These are phyloP conservation scores for Fusarium beomiforme DNA, from an alignment of 2,329 filamentous ascomycete species.

Conservation along the genomic window DNA sequence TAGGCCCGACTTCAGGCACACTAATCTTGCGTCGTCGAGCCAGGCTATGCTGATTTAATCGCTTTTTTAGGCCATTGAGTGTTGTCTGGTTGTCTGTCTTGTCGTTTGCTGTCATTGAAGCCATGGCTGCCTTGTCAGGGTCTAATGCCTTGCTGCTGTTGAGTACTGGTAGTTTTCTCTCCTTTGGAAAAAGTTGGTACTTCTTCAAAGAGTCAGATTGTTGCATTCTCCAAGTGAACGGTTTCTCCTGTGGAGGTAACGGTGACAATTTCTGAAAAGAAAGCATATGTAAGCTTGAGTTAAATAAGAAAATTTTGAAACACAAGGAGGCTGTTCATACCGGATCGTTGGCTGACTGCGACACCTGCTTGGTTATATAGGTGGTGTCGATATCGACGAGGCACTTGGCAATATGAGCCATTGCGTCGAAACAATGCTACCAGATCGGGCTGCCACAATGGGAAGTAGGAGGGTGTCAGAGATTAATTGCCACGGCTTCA, in stretches of 20 bases:
- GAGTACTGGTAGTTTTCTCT: conserved; percentile 56
- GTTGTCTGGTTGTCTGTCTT: conserved; percentile 52
- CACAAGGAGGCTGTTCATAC: conserved; percentile 47
- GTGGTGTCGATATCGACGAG: conserved; percentile 60
- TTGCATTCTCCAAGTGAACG: conserved; percentile 68
- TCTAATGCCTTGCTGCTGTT: conserved; percentile 60
- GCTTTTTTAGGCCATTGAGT: conserved; percentile 57
- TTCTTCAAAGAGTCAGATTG: conserved; percentile 62
- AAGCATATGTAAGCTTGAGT: conserved; percentile 26
- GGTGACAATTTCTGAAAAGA: conserved; percentile 38
- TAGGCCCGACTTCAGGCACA: conserved; percentile 71
- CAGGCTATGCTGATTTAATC: conserved; percentile 67
- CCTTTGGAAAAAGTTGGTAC: conserved; percentile 69
- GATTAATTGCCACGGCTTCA: conserved; percentile 35
- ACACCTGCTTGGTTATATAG: conserved; percentile 62
- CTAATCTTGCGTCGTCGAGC: conserved; percentile 70
- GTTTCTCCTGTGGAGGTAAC: conserved; percentile 56
- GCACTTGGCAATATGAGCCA: conserved; percentile 72
- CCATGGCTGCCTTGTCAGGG: conserved; percentile 59
- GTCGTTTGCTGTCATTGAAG: conserved; percentile 54
- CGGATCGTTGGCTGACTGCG: conserved; percentile 56
- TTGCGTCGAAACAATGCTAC: conserved; percentile 49
- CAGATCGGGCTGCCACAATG: conserved; percentile 30
- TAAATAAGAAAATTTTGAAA: conserved; percentile 9
- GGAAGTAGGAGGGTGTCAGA: conserved; percentile 41